Conservation (phyloP, 2,329 filamentous ascomycete genomes). For the Aspergillus sp. region DNA sequence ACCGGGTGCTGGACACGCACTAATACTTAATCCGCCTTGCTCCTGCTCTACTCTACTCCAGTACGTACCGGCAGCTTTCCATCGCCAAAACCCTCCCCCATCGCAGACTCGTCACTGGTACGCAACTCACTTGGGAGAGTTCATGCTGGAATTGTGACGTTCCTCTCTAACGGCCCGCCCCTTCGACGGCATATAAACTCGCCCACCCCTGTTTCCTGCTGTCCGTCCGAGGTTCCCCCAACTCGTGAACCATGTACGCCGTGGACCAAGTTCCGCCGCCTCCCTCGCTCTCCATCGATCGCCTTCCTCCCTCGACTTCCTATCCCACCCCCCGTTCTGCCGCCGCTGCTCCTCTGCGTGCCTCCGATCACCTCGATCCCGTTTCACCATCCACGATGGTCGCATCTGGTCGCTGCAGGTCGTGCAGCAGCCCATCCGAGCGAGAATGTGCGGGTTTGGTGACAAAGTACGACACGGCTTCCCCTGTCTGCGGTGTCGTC, state of each 20-base stretch:
- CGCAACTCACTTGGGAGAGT: too few species aligned
- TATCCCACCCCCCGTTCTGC: slow-evolving; percentile 27
- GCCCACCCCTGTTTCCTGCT: slow-evolving; percentile 6
- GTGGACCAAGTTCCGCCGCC: slow-evolving; percentile 27
- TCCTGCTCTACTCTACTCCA: too few species aligned
- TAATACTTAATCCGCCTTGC: too few species aligned
- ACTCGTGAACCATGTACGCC: slow-evolving; percentile 28
- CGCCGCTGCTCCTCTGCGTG: slow-evolving; percentile 21
- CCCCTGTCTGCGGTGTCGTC: neutral
- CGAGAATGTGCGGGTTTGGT: slow-evolving; percentile 97
- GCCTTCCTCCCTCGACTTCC: slow-evolving; percentile 26
- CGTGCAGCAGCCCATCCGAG: slow-evolving; percentile 81
- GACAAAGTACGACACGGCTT: slow-evolving; percentile 63
- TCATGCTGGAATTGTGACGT: too few species aligned
- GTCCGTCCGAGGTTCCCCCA: slow-evolving; percentile 15
- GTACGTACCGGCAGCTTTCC: too few species aligned
- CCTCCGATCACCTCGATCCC: slow-evolving; percentile 28
- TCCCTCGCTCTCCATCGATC: slow-evolving; percentile 32
- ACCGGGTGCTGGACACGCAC: too few species aligned
- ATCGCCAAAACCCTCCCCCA: too few species aligned
- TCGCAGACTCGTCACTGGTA: too few species aligned
- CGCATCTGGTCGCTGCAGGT: slow-evolving; percentile 58
- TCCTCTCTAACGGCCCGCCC: too few species aligned
- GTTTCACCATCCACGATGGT: slow-evolving; percentile 34
- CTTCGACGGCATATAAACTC: too few species aligned